Evolutionary conservation across 345 rosid species (phyloP), one percentile per base, ranked within the genome.

Genomic region (Bruguiera parviflora): DNA sequence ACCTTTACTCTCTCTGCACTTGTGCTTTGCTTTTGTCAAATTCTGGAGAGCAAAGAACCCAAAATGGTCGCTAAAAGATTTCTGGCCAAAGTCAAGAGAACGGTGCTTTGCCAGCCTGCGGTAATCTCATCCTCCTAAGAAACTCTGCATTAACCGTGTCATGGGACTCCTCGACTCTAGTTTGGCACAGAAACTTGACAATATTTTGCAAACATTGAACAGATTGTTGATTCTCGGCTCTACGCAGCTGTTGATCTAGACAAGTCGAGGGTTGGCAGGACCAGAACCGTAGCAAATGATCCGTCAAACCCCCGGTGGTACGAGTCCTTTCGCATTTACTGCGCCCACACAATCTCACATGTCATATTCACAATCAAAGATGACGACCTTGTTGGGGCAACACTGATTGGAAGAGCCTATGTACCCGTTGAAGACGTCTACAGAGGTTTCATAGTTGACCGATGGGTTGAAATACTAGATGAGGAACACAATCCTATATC

Each of bases 211-310:
- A 8, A 21, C 64, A 5, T 37, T 21, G 2, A 35, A 79, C 81
- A 83, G 88, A 61, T 71, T 25, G 71, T 69, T 28, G 87, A 87
- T 29, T 71, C 86, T 21, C 66, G 75, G 59, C 63, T 89, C 5
- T 91, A 91, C 60, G 91, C 90, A 53, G 78, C 92, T 6, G 73
- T 94, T 58, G 93, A 94, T 78, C 70, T 91, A 20, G 97, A 86
- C 71, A 86, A 80, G 68, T 88, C 92, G 8, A 85, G 95, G 27
- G 87, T 88, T 33, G 94, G 81, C 43, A 83, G 96, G 66, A 94
- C 98, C 25, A 76, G 69, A 21, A 73, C 60, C 74, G 11, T 83
- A 16, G 67, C 65, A 66, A 75, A 75, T 1, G 77, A 76, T 6
- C 68, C 80, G 6, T 53, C 74, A 1, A 78, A 61, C 0, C 87